phyloP scores from a whole-genome alignment of 345 rosid species.

The Laguncularia racemosa region DNA sequence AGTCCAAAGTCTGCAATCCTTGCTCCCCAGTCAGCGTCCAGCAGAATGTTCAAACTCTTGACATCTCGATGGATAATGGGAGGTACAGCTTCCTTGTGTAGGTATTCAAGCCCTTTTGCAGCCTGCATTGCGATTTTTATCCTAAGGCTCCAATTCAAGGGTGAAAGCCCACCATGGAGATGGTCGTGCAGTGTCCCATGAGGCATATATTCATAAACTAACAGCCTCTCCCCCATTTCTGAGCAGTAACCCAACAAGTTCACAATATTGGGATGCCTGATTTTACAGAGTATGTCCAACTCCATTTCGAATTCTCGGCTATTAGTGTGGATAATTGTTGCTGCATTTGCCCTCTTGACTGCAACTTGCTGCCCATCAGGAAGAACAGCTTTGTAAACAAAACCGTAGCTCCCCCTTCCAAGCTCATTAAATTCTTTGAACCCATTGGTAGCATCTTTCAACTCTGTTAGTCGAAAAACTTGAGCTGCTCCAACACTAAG shows the following conservation, averaged over 20 bases:
- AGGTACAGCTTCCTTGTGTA: conserved; percentile 64
- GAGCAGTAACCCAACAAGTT: conserved; percentile 79
- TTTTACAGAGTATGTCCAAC: conserved; percentile 63
- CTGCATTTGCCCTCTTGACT: conserved; percentile 88
- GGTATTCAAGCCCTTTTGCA: conserved; percentile 79
- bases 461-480: conserved; percentile 71
- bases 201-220: conserved; percentile 87
- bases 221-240: conserved; percentile 85
- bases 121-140: conserved; percentile 64
- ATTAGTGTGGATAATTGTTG: conserved; percentile 83
- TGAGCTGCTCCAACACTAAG: conserved; percentile 63
- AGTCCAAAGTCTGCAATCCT: conserved; percentile 83
- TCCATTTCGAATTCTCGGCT: conserved; percentile 75
- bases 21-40: conserved; percentile 86
- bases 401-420: conserved; percentile 87
- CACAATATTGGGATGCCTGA: conserved; percentile 73
- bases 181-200: conserved; percentile 85
- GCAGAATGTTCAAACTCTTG: conserved; percentile 68
- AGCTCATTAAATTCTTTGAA: conserved; percentile 93
- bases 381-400: conserved; percentile 77
- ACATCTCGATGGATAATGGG: conserved; percentile 61
- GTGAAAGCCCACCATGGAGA: conserved; percentile 72
- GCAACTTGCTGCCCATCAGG: conserved; percentile 84
- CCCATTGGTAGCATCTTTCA: conserved; percentile 88
- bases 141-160: conserved; percentile 62